Evolutionary conservation across 495 filamentous ascomycete species (phyloP), one percentile per base, ranked within the genome.

Genomic region (Podospora fimiseda): DNA sequence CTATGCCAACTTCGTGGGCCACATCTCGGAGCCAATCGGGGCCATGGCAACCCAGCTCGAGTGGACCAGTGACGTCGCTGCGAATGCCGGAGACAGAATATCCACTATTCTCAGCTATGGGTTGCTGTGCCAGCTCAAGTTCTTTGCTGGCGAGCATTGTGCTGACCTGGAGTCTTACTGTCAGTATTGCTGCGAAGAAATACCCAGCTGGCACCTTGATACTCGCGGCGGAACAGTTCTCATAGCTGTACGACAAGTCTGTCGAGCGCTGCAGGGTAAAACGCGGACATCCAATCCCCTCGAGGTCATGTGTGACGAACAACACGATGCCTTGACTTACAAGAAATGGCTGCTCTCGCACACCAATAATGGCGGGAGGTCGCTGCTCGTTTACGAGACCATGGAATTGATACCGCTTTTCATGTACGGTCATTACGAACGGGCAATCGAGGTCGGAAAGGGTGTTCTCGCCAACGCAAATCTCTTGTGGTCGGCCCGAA

Each of bases 211-310:
- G 88, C 63, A 76, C 23, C 70, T 78, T 41, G 88, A 94, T 65
- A 81, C 86, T n/a, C 80, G 89, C 22, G 90, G 89, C 14, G 90
- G 90, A 9, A 81, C 81, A 6, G 74, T 88, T 56, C 74, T 94
- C 9, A 77, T 88, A 51, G 75, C 81, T 18, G 76, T 87, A 13
- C 72, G 84, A 57, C 89, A 95, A 70, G 83, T 84, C 49, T 80
- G 80, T 43, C 79, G 88, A 14, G 88, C 90, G 15, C 67, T 96
- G 23, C 88, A 92, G 70, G 90, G 90, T 36, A 95, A 91, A 66
- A 95, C 90, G 0, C 70, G 75, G n/a, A 74, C 69, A 18, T 65
- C 69, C 2, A 68, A 70, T 9, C 66, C 87, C 2, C 65, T 78
- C 0, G 73, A 75, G 21, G 73, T 92, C 21, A 76, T 95, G 74